Evolutionary conservation across 2,329 filamentous ascomycete genomes (phyloP).

Genomic region (Phyllachora maydis): DNA sequence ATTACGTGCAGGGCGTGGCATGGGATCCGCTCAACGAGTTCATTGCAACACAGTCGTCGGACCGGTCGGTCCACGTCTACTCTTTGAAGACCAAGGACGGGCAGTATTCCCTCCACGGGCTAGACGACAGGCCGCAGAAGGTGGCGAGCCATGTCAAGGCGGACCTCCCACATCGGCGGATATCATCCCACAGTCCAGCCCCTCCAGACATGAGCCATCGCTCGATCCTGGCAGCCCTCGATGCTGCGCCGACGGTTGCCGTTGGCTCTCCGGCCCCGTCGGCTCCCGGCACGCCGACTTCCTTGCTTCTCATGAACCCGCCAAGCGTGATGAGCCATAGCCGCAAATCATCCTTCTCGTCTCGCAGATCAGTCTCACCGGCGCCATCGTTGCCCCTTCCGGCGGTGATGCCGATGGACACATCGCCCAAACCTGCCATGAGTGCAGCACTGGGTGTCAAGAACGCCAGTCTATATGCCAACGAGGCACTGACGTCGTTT

Average conservation of each 20-base stretch:
- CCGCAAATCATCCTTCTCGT: conserved; percentile 82
- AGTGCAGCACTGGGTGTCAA: conserved; percentile 37
- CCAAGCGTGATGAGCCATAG: conserved; percentile 77
- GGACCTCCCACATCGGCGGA: conserved; percentile 77
- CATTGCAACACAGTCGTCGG: conserved; percentile 93
- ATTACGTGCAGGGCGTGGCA: conserved; percentile 94
- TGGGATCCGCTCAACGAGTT: conserved; percentile 98
- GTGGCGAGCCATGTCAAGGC: conserved; percentile 62
- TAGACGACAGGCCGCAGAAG: conserved; percentile 50
- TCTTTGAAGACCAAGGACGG: conserved; percentile 91
- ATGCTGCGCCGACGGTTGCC: conserved; percentile 25
- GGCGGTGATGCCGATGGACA: conserved; percentile 83
- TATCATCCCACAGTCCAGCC: conserved; percentile 81
- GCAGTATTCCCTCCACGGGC: conserved; percentile 55
- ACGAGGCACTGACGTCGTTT: conserved; percentile 92
- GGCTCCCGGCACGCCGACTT: conserved; percentile 82
- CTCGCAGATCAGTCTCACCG: conserved; percentile 73
- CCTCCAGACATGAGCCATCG: conserved; percentile 61
- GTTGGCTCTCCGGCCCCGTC: conserved; percentile 74
- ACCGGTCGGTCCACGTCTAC: conserved; percentile 95
- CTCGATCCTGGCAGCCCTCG: conserved; percentile 37
- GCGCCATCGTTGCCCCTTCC: conserved; percentile 86
- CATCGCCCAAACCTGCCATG: conserved; percentile 63
- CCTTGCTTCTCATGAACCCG: conserved; percentile 87
- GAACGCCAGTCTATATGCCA: conserved; percentile 77